These are phyloP conservation scores for Monosporozyma aquatica DNA, from an alignment of 805 yeast species.

Conservation along the genomic window DNA sequence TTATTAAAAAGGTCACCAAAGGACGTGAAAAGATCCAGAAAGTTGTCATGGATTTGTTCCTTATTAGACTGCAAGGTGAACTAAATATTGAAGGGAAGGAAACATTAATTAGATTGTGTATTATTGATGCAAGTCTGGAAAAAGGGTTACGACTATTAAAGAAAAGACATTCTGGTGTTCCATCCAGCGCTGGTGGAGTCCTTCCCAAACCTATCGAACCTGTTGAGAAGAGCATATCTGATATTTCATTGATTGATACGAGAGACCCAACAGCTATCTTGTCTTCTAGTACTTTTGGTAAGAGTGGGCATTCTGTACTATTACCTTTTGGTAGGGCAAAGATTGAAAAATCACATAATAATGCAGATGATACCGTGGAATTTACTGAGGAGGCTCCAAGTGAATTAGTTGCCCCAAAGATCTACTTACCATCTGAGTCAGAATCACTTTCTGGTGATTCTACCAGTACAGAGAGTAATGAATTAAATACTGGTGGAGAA, in stretches of 20 bases:
- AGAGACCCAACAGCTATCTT: constrained; percentile 9
- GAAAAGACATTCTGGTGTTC: constrained; percentile 16
- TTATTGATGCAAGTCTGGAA: constrained; percentile 61
- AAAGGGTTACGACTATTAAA: constrained; percentile 36
- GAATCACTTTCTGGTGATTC: neutral
- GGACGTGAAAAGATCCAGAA: constrained; percentile 37
- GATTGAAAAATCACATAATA: constrained; percentile 20
- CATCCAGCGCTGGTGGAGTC: neutral
- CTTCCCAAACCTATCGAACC: neutral
- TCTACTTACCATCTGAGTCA: neutral
- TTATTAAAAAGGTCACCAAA: constrained; percentile 32
- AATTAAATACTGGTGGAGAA: neutral
- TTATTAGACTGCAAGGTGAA: constrained; percentile 44
- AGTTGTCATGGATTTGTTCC: constrained; percentile 49
- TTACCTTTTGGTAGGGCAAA: constrained; percentile 32
- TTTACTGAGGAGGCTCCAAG: constrained; percentile 9
- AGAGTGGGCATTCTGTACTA: constrained; percentile 26
- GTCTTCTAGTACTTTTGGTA: constrained; percentile 20
- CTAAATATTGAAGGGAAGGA: constrained; percentile 71
- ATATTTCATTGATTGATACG: constrained; percentile 1
- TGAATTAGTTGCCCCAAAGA: constrained; percentile 6
- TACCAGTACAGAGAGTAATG: constrained; percentile 1
- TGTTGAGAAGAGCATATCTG: constrained; percentile 2
- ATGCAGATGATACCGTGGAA: constrained; percentile 28
- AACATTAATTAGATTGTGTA: constrained; percentile 59